phyloP scores from a whole-genome alignment of 2,329 filamentous ascomycete genomes.

The Calonectria pseudoreteaudii region DNA sequence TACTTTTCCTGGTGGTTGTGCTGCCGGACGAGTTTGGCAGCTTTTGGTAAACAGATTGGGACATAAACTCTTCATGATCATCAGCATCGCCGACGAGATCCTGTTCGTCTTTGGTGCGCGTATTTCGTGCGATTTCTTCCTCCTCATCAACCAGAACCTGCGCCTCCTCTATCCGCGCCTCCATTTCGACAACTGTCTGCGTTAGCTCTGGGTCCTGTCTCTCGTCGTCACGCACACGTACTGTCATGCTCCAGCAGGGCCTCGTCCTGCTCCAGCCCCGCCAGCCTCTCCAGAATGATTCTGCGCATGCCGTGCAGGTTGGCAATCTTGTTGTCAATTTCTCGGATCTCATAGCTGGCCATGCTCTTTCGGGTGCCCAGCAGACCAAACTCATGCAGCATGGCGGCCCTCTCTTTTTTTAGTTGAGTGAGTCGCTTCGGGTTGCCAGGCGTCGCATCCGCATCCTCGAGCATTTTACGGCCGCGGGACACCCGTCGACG shows the following conservation, averaged over 20 bases:
- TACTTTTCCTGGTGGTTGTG: constrained; percentile 61
- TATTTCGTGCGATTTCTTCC: constrained; percentile 65
- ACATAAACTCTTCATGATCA: constrained; percentile 82
- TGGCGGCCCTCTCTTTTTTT: constrained; percentile 81
- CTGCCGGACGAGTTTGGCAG: constrained; percentile 70
- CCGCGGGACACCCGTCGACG: constrained; percentile 79
- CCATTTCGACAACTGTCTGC: constrained; percentile 70
- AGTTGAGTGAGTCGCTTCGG: constrained; percentile 78
- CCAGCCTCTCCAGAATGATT: constrained; percentile 89
- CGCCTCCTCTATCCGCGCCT: constrained; percentile 71
- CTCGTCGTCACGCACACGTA: constrained; percentile 57
- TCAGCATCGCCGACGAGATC: constrained; percentile 64
- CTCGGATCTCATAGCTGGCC: constrained; percentile 94
- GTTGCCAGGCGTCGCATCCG: constrained; percentile 64
- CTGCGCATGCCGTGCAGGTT: constrained; percentile 94
- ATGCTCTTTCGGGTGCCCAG: constrained; percentile 95
- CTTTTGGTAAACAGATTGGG: constrained; percentile 96
- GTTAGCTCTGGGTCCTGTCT: constrained; percentile 45
- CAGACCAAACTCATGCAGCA: constrained; percentile 91
- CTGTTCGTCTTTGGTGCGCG: constrained; percentile 64
- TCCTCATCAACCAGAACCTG: constrained; percentile 70
- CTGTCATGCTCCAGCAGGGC: constrained; percentile 88
- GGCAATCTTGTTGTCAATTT: constrained; percentile 96
- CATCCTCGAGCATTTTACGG: constrained; percentile 80
- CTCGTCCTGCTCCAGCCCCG: constrained; percentile 90